Percentiles rank a stretch among this genome's conserved stretches.
Evolutionary conservation across 164 flowering plant species (phyloP).

Genomic region (Stephania cephalantha): DNA sequence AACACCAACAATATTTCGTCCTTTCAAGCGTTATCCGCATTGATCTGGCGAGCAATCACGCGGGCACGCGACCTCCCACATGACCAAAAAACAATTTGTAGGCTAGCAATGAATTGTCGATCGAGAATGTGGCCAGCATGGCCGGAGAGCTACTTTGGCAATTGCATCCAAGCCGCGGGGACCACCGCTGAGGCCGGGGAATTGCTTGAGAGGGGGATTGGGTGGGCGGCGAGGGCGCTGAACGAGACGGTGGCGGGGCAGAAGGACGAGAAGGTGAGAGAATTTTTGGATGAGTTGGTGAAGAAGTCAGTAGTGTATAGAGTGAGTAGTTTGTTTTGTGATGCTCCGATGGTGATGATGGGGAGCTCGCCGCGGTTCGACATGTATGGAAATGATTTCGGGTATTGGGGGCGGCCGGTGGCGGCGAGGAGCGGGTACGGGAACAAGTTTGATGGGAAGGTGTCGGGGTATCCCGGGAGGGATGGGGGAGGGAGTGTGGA

Average conservation of each 20-base stretch:
- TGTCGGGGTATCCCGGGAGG: slow-evolving; percentile 28
- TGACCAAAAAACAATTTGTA: too few relatives aligned
- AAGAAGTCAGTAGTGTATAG: too few relatives aligned
- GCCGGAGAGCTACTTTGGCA: too few relatives aligned
- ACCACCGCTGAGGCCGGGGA: too few relatives aligned
- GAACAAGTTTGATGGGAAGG: too few relatives aligned
- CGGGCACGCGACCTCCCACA: slow-evolving; percentile 20
- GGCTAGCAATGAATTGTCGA: too few relatives aligned
- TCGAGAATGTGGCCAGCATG: too few relatives aligned
- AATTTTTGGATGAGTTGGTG: too few relatives aligned
- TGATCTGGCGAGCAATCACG: slow-evolving; percentile 50
- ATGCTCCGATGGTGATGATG: slow-evolving; percentile 30
- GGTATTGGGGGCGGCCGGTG: slow-evolving; percentile 36
- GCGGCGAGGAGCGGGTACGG: slow-evolving; percentile 37
- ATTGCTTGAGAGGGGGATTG: slow-evolving; percentile 19
- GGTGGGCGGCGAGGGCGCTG: slow-evolving; percentile 9
- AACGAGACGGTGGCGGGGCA: too few relatives aligned
- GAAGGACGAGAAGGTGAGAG: too few relatives aligned
- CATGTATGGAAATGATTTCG: slow-evolving; percentile 28
- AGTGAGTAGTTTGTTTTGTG: too few relatives aligned
- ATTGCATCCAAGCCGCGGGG: too few relatives aligned
- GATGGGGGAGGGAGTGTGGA: slow-evolving; percentile 55
- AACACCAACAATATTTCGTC: slow-evolving; percentile 32
- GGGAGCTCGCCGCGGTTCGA: slow-evolving; percentile 49
- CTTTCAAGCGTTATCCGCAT: slow-evolving; percentile 48